Evolutionary conservation across 352 stramenopile species (phyloP), one percentile per base, ranked within the genome.

Genomic region (Pythium coloratum): DNA sequence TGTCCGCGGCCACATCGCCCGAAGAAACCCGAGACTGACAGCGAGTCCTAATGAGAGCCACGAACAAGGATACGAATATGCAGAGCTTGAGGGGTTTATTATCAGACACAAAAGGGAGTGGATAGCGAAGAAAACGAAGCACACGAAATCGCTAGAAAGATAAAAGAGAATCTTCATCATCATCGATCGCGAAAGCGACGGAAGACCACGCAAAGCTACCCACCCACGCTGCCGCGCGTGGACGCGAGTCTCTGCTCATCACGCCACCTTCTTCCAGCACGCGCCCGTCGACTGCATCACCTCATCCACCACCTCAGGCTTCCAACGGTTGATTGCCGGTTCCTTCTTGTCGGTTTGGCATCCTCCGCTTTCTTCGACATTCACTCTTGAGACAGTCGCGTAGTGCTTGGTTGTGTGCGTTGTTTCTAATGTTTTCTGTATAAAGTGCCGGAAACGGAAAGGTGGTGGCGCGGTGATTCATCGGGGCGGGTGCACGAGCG

Each of bases 21-120:
- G 5, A 26, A 13, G 8, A 66, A 26, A 54, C 9, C 36, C n/a
- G 34, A 59, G 9, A 16, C 58, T 24, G 36, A 56, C 55, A 67
- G 3, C 9, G 58, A 56, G 26, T 53, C 46, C 18, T 30, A 10
- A n/a, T 14, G 24, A 36, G 50, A 32, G 26, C 34, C 9, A 54
- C 5, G 20, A 16, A 32, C 7, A 42, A 20, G 6, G 32, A 47
- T 49, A 26, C 14, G 1, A 20, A 38, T 16, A 50, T 49, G 34
- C 26, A 55, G 28, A 10, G 40, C 40, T 67, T 55, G 62, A 53
- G 46, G 62, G 73, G 76, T 79, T 80, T 86, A 83, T 78, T 86
- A 82, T 82, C 71, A 82, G 66, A 84, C 78, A 86, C 76, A 81
- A 73, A 78, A 76, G 67, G 77, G 75, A 33, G 50, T 20, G 53